Percentiles rank a stretch among this genome's conserved stretches.
Evolutionary conservation across 257 asterid species (phyloP).

Genomic region (Gentiana dahurica): DNA sequence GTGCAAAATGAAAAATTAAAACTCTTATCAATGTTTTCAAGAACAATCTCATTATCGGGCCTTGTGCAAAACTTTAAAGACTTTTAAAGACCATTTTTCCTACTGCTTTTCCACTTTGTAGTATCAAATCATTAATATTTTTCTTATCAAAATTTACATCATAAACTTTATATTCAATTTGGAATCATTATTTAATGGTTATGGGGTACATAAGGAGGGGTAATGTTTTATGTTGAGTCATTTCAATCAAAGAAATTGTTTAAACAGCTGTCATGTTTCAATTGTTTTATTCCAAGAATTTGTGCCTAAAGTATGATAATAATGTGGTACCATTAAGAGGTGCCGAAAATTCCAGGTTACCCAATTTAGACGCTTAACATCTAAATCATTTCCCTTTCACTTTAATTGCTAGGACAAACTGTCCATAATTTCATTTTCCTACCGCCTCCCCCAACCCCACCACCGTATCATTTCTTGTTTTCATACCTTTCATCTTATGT

Average conservation of each 20-base stretch:
- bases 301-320: slow-evolving; percentile 16
- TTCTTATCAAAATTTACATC: slow-evolving; percentile 42
- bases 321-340: slow-evolving; percentile 12
- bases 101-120: slow-evolving; percentile 29
- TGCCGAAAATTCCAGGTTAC: slow-evolving; percentile 8
- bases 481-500: neutral
- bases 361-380: slow-evolving; percentile 17
- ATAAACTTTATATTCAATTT: slow-evolving; percentile 21
- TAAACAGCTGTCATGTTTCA: slow-evolving; percentile 18
- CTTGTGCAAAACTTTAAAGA: slow-evolving; percentile 16
- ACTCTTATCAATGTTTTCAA: neutral
- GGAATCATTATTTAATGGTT: slow-evolving; percentile 17
- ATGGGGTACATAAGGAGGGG: neutral
- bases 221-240: slow-evolving; percentile 45
- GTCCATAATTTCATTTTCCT: slow-evolving; percentile 9
- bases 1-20: neutral
- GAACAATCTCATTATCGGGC: slow-evolving; percentile 1
- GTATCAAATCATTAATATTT: slow-evolving; percentile 44
- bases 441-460: too few relatives aligned
- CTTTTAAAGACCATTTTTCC: slow-evolving; percentile 22
- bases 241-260: slow-evolving; percentile 36
- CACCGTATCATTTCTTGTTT: too few relatives aligned
- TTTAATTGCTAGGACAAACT: slow-evolving; percentile 14
- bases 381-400: slow-evolving; percentile 28
- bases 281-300: slow-evolving; percentile 20